Percentiles rank a stretch among this genome's conserved stretches.
Conservation (phyloP, 2,329 filamentous ascomycete genomes). For the Colletotrichum sidae region DNA sequence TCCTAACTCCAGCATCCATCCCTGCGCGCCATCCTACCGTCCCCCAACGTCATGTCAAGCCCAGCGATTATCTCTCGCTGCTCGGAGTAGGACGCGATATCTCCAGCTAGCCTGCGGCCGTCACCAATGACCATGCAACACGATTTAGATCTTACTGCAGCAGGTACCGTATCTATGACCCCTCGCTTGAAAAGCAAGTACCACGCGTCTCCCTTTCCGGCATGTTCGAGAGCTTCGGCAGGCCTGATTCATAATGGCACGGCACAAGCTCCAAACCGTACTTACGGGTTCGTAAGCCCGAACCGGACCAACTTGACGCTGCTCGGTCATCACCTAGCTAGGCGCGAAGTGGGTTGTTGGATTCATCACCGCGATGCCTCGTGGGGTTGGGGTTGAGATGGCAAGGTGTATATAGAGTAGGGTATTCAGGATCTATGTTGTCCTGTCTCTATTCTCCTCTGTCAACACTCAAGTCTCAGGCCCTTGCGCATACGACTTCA, state of each 20-base stretch:
- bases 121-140: slow-evolving; percentile 14
- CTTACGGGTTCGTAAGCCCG: slow-evolving; percentile 16
- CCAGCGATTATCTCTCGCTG: background rate
- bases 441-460: background rate
- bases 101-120: background rate
- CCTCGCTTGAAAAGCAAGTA: background rate
- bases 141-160: slow-evolving; percentile 21
- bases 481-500: background rate
- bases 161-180: background rate
- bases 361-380: background rate
- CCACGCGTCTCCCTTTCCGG: slow-evolving; percentile 12
- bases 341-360: slow-evolving; percentile 2
- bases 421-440: background rate
- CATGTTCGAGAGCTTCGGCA: slow-evolving; percentile 11
- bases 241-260: slow-evolving; percentile 28
- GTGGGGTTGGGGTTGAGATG: background rate
- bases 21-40: slow-evolving; percentile 19
- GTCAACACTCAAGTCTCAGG: slow-evolving; percentile 4
- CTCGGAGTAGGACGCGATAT: background rate
- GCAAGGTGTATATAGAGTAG: slow-evolving; percentile 9
- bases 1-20: slow-evolving; percentile 14
- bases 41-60: slow-evolving; percentile 23
- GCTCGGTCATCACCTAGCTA: slow-evolving; percentile 31
- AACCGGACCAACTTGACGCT: slow-evolving; percentile 10
- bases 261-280: background rate